Evolutionary conservation across 2,329 filamentous ascomycete species (phyloP).

Genomic region (Fusarium albidum): DNA sequence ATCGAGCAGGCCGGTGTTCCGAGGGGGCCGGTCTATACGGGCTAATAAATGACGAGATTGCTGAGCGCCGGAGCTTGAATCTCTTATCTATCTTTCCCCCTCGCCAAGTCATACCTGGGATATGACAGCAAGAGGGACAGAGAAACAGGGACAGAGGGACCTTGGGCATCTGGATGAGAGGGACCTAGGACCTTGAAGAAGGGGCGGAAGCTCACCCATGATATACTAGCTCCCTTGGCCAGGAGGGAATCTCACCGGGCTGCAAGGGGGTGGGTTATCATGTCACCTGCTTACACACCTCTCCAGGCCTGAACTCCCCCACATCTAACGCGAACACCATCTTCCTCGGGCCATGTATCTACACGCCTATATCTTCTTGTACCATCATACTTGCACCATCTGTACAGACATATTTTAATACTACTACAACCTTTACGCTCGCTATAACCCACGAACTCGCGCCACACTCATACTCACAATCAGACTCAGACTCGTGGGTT

Average conservation of each 20-base stretch:
- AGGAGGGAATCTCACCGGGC: neutral
- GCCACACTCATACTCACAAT: conserved; percentile 4
- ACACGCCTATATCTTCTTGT: conserved; percentile 31
- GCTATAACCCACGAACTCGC: conserved; percentile 1
- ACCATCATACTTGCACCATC: conserved; percentile 24
- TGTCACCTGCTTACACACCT: conserved; percentile 19
- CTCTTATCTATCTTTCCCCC: neutral
- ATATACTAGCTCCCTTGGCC: neutral
- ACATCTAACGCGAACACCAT: conserved; percentile 22
- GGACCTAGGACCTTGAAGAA: neutral
- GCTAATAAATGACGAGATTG: conserved; percentile 20
- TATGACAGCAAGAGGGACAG: neutral
- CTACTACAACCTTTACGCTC: conserved; percentile 22
- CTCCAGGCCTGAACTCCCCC: conserved; percentile 14
- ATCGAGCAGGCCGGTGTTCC: conserved; percentile 30
- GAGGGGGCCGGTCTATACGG: conserved; percentile 12
- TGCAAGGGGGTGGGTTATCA: neutral
- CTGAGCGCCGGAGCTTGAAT: conserved; percentile 5
- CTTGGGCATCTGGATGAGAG: neutral
- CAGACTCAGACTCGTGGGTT: neutral
- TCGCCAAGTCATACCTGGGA: neutral
- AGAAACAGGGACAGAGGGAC: neutral
- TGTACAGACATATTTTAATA: conserved; percentile 31
- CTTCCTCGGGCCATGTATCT: conserved; percentile 31
- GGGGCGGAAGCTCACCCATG: neutral